Evolutionary conservation across 208 protist species (phyloP).

Genomic region (Willaertia magna): DNA sequence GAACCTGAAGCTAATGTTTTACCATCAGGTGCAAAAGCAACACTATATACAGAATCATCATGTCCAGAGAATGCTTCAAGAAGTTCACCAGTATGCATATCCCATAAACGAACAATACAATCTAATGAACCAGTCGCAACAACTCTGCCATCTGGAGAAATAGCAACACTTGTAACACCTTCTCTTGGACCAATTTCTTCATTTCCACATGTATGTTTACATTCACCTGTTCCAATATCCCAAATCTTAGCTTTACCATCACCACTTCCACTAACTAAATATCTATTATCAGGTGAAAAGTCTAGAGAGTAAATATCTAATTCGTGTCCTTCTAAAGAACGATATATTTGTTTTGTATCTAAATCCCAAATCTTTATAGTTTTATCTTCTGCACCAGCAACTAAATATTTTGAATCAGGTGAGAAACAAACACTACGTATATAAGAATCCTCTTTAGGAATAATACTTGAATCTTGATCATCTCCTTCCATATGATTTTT

Average conservation of each 20-base stretch:
- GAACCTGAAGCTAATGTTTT: conserved; percentile 16
- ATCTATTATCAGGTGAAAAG: conserved; percentile 37
- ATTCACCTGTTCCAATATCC: conserved; percentile 30
- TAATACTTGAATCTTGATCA: too few species aligned
- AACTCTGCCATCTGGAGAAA: conserved; percentile 16
- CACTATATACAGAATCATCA: conserved; percentile 27
- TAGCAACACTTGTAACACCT: conserved; percentile 30
- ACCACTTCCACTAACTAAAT: conserved; percentile 45
- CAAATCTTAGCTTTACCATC: conserved; percentile 49
- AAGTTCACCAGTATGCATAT: conserved; percentile 24
- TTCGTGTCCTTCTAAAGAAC: conserved; percentile 35
- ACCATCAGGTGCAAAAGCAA: conserved; percentile 23
- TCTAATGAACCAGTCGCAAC: conserved; percentile 25
- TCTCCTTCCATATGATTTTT: background rate
- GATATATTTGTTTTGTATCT: background rate
- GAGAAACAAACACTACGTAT: conserved; percentile 54
- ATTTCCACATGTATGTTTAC: conserved; percentile 1
- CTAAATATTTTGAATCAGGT: conserved; percentile 49
- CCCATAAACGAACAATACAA: conserved; percentile 29
- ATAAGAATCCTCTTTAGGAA: background rate
- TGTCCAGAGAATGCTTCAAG: conserved; percentile 21
- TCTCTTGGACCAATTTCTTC: conserved; percentile 20
- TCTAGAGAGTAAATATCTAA: conserved; percentile 54
- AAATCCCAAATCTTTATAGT: conserved; percentile 58
- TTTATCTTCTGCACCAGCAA: conserved; percentile 68